These are phyloP conservation scores for Trypanosoma avium DNA, from an alignment of 208 protist genomes.

Conservation along the genomic window DNA sequence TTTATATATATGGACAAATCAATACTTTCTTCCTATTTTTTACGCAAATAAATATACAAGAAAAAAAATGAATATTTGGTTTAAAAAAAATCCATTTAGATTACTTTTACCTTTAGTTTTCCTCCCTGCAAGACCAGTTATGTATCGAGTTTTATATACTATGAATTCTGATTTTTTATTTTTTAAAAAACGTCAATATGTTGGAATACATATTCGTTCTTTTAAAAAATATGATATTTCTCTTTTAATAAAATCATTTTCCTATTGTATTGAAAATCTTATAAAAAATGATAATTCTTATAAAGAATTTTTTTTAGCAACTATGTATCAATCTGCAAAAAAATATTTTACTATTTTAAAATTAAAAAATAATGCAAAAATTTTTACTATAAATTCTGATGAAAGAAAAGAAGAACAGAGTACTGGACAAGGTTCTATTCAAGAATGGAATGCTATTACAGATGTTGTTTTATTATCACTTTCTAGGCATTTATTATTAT, in stretches of 20 bases:
- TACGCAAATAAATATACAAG: conserved; percentile 15
- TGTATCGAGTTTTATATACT: conserved; percentile 15
- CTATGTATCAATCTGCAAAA: conserved; percentile 18
- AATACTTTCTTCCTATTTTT: conserved; percentile 37
- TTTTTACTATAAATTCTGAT: neutral
- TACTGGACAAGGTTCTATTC: conserved; percentile 13
- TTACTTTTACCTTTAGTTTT: conserved; percentile 21
- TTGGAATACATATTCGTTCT: conserved; percentile 21
- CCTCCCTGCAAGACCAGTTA: conserved; percentile 8
- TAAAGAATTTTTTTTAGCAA: conserved; percentile 19
- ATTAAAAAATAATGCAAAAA: neutral
- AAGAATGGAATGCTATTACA: conserved; percentile 26
- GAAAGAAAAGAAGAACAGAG: conserved; percentile 12
- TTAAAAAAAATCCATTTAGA: conserved; percentile 15
- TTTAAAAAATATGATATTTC: conserved; percentile 8
- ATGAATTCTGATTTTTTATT: neutral
- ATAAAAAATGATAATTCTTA: neutral
- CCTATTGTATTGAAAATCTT: conserved; percentile 5
- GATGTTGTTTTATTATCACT: conserved; percentile 30
- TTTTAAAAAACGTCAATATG: conserved; percentile 8
- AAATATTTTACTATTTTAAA: conserved; percentile 8
- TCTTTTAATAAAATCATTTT: conserved; percentile 14
- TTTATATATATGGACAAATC: conserved; percentile 39
- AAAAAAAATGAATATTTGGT: conserved; percentile 1
- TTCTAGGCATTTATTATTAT: conserved; percentile 25